Conservation (phyloP, 176 grass and related monocot species). For the Secale cereale region DNA sequence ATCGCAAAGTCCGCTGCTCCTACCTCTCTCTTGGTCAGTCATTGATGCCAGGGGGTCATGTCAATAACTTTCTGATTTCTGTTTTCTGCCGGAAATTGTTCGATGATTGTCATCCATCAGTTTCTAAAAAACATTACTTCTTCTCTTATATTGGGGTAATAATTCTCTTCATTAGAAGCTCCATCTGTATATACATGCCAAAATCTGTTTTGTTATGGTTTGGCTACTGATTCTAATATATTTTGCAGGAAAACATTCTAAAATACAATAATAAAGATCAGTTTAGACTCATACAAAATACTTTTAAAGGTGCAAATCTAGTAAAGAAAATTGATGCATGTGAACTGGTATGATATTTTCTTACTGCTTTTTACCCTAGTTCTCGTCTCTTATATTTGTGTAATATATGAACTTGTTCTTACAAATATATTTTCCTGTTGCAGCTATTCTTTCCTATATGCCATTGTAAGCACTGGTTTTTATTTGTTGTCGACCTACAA, state of each 20-base stretch:
- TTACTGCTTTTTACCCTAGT: background rate
- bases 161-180: background rate
- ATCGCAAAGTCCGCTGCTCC: constrained; percentile 12
- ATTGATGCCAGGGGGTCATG: background rate
- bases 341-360: background rate
- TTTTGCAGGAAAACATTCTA: constrained; percentile 8
- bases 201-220: background rate
- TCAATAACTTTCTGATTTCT: constrained; percentile 10
- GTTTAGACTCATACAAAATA: constrained; percentile 5
- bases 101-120: background rate
- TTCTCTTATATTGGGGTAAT: constrained; percentile 17
- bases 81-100: constrained; percentile 13
- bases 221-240: background rate
- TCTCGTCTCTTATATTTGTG: background rate
- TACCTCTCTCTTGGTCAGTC: constrained; percentile 16
- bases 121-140: constrained; percentile 5
- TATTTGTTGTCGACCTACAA: constrained; percentile 9
- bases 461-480: constrained; percentile 13
- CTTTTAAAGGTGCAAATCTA: background rate
- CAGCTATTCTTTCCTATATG: constrained; percentile 16
- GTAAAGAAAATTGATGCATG: background rate
- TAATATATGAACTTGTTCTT: background rate
- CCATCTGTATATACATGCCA: background rate
- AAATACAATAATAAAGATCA: constrained; percentile 9
- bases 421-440: background rate